phyloP scores from a whole-genome alignment of 164 flowering plant species.

The Magnolia kwangsiensis region DNA sequence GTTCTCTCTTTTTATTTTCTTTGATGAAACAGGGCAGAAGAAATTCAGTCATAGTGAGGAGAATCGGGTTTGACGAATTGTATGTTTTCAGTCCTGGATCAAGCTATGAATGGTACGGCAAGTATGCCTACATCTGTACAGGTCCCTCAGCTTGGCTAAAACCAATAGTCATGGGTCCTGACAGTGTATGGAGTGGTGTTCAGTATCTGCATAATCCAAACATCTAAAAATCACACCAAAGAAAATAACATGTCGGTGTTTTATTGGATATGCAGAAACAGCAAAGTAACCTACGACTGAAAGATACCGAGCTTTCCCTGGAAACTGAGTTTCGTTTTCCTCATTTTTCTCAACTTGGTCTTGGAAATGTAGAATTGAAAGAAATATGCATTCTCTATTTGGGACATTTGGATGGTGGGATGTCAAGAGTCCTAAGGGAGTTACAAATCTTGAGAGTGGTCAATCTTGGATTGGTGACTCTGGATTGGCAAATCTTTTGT shows the following conservation, averaged over 20 bases:
- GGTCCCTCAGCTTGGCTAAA: conserved; percentile 72
- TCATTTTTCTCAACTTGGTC: too few relatives aligned
- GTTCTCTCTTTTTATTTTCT: background rate
- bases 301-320: background rate
- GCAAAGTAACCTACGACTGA: background rate
- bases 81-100: conserved; percentile 89
- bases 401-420: too few relatives aligned
- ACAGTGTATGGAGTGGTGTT: conserved; percentile 47
- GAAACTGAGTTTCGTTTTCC: background rate
- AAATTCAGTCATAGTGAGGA: conserved; percentile 73
- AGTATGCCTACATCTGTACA: conserved; percentile 59
- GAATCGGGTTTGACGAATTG: conserved; percentile 68
- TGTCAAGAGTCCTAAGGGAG: too few relatives aligned
- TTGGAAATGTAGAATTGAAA: too few relatives aligned
- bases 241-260: too few relatives aligned
- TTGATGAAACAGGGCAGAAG: conserved; percentile 69
- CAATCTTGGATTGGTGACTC: too few relatives aligned
- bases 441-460: too few relatives aligned
- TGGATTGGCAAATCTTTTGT: too few relatives aligned
- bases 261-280: background rate
- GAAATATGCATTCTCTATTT: too few relatives aligned
- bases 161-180: conserved; percentile 44
- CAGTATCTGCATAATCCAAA: conserved; percentile 70
- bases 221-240: conserved; percentile 26
- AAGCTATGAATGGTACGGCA: conserved; percentile 47